Evolutionary conservation across 1,284 basidiomycete genomes (phyloP), one percentile per base, ranked within the genome.

Genomic region (Blastosporella zonata): DNA sequence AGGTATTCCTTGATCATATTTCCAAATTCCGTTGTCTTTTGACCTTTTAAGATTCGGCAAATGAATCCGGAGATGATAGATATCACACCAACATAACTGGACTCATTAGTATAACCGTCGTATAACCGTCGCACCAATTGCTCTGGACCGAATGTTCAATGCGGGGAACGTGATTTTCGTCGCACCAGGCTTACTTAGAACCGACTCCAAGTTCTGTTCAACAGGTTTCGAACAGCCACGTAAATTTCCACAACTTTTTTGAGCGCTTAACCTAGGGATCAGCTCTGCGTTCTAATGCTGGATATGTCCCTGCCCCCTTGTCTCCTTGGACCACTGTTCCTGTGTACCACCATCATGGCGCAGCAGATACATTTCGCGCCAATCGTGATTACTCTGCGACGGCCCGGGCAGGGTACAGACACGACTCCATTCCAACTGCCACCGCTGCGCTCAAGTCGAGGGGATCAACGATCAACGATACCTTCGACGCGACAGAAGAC

Each of bases 341-440:
- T 39, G 27, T 20, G 42, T 18, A 21, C 45, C 40, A 40, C 43
- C 2, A 35, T 50, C 29, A 58, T 41, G 45, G 40, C 38, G 17
- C 54, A 53, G 17, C 54, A 53, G 18, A 37, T 44, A n/a, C 44
- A 15, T 10, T n/a, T 55, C 9, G 65, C 72, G 7, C 66, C 64
- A 15, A 58, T 76, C 10, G 68, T 82, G n/a, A 73, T 23, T 82
- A 78, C 56, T 77, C 79, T 3, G 75, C 76, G 5, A 81, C 79
- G 0, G n/a, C n/a, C n/a, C n/a, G n/a, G n/a, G 58, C 62, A 31
- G 72, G 70, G 13, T 84, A 75, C 59, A 71, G 85, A 43, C 89
- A 92, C 65, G 87, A 89, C 58, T 87, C 84, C 2, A 91, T 92
- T 50, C 87, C 87, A 0, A 82, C 79, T 1, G 81, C 82, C 1